Base-by-base conservation (phyloP, 495 filamentous ascomycete genomes). In the Astrothelium macrocarpum region DNA sequence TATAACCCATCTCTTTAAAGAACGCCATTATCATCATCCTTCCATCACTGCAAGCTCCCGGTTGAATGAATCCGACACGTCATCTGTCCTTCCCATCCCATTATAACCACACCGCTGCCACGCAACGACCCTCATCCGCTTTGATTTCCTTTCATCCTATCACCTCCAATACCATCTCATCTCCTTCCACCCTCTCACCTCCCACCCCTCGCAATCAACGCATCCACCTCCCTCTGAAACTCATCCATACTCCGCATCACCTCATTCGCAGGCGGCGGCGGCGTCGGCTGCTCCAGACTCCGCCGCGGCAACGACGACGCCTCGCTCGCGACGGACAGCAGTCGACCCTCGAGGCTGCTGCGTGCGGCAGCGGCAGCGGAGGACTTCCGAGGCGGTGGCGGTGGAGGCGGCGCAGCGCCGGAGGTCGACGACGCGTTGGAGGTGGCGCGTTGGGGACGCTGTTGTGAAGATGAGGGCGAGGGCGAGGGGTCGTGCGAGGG, bases 201-300 rank as follows among this genome's bases (percentile, higher is more conserved):
- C 23, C 11, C 49, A 11, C 23, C 49, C 25, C 29, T 56, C 20
- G 49, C 49, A 56, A 56, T 26, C 49, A 56, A 16, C 16, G 49
- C 49, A 29, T 56, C 49, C 12, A 56, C 20, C 49, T 56, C 49
- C 23, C 25, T 26, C 49, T 56, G 49, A 29, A 56, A 56, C 12
- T 56, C 49, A 5, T 56, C 49, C 49, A 56, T 56, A 25, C 49
- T 56, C 49, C 20, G 12, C 49, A 56, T 56, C 23, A 56, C 49
- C 11, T 56, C 49, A n/a, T 56, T 25, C 25, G 49, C 49, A 5
- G 34, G 34, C 5, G 34, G 5, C 14, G 34, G 34, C 34, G 34
- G 34, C 34, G 49, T 56, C 20, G 49, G 49, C 49, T 26, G 2
- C 2, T 56, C 49, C 25, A 29, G 12, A 25, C 49, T 56, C 49